Evolutionary conservation across 805 yeast species (phyloP), one percentile per base, ranked within the genome.

Genomic region (Lachancea thermotolerans): DNA sequence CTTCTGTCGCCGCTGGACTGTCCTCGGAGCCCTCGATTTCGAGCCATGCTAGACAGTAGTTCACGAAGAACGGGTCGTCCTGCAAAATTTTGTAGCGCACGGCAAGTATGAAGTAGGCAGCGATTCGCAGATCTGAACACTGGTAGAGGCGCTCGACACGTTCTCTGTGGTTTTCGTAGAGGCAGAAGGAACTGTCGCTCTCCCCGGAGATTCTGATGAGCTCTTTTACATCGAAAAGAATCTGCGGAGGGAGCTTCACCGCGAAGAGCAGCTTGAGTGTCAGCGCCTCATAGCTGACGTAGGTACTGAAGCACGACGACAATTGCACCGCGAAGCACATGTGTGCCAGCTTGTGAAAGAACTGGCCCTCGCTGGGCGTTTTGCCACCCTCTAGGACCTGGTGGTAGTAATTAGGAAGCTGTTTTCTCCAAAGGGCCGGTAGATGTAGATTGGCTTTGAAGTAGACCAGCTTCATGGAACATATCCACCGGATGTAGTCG

Each of bases 391-490:
- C 71, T 14, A 77, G 58, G 15, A 58, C 40, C n/a, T 58, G 51
- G 25, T 67, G 49, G 49, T 67, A 68, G 34, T 62, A 54, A 25
- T 62, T 54, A 0, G 79, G 76, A 29, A 79, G 49, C 42, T 62
- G 60, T 41, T 62, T 60, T 17, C 62, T 47, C 58, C 70, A 55
- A 1, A 49, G 39, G 27, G 55, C 52, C 8, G 84, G 81, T 3
- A 79, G 45, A 8, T 64, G 47, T 35, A 58, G 62, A 15, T 61
- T 47, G 5, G 76, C 68, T 41, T 64, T 69, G 50, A 72, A 59
- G 51, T 69, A 76, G 2, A 86, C 85, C 1, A 83, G 60, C 29
- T 66, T 63, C 40, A 74, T 74, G 2, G 64, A 52, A 27, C 68
- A 55, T 3, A 75, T 59, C 60, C 74, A 64, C 3, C 57, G 52